These are phyloP conservation scores for Phalaenopsis equestris DNA, from an alignment of 106 monocot genomes.

Conservation along the genomic window DNA sequence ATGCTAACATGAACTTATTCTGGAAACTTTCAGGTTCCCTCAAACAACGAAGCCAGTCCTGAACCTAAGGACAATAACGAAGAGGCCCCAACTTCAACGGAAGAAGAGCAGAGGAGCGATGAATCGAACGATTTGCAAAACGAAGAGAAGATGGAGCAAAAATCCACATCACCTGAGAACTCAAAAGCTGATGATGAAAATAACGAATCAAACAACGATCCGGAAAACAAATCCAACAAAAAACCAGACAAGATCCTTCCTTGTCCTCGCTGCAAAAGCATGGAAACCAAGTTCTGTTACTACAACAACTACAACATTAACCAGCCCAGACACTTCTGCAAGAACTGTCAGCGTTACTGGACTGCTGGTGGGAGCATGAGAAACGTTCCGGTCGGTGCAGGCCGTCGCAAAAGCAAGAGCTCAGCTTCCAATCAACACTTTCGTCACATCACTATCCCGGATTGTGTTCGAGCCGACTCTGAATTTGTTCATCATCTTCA, in stretches of 20 bases:
- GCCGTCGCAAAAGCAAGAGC: constrained; percentile 35
- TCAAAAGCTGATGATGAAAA: not conserved
- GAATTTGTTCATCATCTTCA: not conserved
- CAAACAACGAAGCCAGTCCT: not conserved
- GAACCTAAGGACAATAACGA: not conserved
- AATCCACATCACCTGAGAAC: not conserved
- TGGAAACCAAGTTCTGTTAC: constrained; percentile 49
- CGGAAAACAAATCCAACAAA: too few species aligned
- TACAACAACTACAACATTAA: constrained; percentile 50
- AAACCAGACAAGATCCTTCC: constrained; percentile 34
- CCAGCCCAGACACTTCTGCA: constrained; percentile 46
- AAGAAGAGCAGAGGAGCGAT: not conserved
- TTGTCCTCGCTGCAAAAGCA: constrained; percentile 39
- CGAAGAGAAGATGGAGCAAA: too few species aligned
- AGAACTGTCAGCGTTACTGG: constrained; percentile 50
- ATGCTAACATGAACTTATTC: not conserved
- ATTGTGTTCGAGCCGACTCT: not conserved
- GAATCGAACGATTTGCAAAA: not conserved
- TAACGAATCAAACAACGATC: not conserved
- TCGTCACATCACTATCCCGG: not conserved
- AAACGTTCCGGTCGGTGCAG: constrained; percentile 41
- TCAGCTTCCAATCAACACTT: constrained; percentile 8
- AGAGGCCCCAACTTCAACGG: not conserved
- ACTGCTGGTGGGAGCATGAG: constrained; percentile 41
- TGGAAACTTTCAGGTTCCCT: not conserved